Conservation (phyloP, 164 flowering plant genomes). For the Stephania cephalantha region DNA sequence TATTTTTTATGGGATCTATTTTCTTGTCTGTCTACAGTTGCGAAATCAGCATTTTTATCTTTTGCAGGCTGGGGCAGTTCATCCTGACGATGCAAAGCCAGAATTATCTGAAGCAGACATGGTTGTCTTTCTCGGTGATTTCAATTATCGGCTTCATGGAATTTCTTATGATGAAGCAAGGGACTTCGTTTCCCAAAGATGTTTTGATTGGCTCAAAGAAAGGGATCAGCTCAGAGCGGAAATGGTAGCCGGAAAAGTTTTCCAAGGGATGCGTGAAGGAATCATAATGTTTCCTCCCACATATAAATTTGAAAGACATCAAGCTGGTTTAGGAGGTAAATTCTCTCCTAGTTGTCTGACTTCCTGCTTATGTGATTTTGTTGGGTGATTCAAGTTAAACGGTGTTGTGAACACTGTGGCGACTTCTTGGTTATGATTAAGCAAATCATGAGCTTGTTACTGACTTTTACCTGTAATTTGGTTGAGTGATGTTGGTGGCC, state of each 20-base stretch:
- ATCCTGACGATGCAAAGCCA: constrained; percentile 51
- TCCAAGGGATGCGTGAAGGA: constrained; percentile 98
- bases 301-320: constrained; percentile 85
- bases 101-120: constrained; percentile 93
- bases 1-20: not conserved
- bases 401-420: not conserved
- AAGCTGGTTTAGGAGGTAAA: constrained; percentile 85
- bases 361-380: not conserved
- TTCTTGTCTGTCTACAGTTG: constrained; percentile 3
- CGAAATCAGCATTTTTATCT: constrained; percentile 4
- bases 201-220: constrained; percentile 98
- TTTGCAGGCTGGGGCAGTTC: constrained; percentile 33
- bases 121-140: constrained; percentile 88
- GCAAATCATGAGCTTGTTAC: not conserved
- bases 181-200: constrained; percentile 94
- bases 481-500: not conserved
- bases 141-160: constrained; percentile 88
- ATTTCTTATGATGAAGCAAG: constrained; percentile 99
- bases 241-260: constrained; percentile 92
- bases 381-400: not conserved
- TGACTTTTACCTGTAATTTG: not conserved
- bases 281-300: constrained; percentile 90
- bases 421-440: not conserved
- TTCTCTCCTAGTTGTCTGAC: not conserved
- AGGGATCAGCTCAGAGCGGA: constrained; percentile 94